phyloP scores from a whole-genome alignment of 108 stramenopile genomes.

The Nannochloropsis oceanica region DNA sequence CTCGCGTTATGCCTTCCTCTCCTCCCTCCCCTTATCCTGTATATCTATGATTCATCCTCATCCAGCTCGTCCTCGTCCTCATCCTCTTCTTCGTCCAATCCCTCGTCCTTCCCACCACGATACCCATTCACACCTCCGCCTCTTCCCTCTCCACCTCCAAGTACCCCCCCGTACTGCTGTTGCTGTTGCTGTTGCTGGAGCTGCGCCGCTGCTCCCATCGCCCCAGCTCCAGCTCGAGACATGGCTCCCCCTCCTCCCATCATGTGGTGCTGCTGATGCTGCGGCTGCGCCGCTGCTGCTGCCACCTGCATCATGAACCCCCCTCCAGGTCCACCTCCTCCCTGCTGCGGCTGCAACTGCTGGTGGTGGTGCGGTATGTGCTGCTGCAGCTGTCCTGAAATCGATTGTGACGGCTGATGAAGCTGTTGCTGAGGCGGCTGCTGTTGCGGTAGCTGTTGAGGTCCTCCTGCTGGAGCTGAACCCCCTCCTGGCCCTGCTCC shows the following conservation, averaged over 20 bases:
- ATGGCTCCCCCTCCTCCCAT: not conserved
- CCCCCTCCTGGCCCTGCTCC: not conserved
- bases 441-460: not conserved
- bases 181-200: not conserved
- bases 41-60: too few species aligned
- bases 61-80: too few species aligned
- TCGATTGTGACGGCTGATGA: too few species aligned
- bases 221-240: not conserved
- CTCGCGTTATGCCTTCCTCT: too few species aligned
- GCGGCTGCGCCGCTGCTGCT: not conserved
- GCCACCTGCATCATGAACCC: not conserved
- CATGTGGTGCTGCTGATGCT: not conserved
- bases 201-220: not conserved
- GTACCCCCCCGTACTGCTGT: not conserved
- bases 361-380: not conserved
- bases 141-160: not conserved
- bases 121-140: not conserved
- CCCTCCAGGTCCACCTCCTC: not conserved
- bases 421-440: not conserved
- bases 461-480: not conserved
- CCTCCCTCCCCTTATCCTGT: too few species aligned
- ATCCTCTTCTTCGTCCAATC: too few species aligned
- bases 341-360: not conserved
- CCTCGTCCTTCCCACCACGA: too few species aligned
- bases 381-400: not conserved